Conservation (phyloP, 225 moss, liverwort and hornwort species). For the Pseudoscleropodium purum region DNA sequence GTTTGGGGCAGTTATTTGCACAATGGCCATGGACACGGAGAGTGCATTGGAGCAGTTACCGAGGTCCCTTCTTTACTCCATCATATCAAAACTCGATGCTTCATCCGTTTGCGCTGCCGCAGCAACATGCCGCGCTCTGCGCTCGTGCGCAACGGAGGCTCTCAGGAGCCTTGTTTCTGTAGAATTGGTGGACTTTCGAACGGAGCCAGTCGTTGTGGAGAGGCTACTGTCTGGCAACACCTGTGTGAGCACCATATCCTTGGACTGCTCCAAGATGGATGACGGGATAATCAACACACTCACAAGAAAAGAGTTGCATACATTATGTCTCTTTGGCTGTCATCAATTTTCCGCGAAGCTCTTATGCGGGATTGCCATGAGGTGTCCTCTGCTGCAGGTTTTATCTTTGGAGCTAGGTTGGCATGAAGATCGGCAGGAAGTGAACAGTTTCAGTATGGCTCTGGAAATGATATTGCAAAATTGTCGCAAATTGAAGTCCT, state of each 20-base stretch:
- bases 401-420: slow-evolving; percentile 86
- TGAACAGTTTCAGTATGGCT: slow-evolving; percentile 57
- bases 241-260: slow-evolving; percentile 21
- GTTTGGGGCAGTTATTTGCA: not conserved
- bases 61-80: slow-evolving; percentile 32
- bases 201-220: slow-evolving; percentile 17
- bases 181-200: slow-evolving; percentile 27
- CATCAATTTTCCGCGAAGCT: slow-evolving; percentile 25
- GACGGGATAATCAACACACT: slow-evolving; percentile 39
- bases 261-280: slow-evolving; percentile 54
- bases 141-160: slow-evolving; percentile 45
- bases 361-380: slow-evolving; percentile 38
- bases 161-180: slow-evolving; percentile 33
- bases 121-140: slow-evolving; percentile 50
- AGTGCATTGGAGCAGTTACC: slow-evolving; percentile 58
- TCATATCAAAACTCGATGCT: slow-evolving; percentile 60
- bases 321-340: slow-evolving; percentile 35
- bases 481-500: slow-evolving; percentile 63
- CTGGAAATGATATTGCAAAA: slow-evolving; percentile 67
- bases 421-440: slow-evolving; percentile 65
- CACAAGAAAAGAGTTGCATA: slow-evolving; percentile 19
- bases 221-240: slow-evolving; percentile 25
- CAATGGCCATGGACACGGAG: slow-evolving; percentile 17
- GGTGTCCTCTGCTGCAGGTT: slow-evolving; percentile 43
- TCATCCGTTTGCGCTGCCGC: slow-evolving; percentile 64